phyloP scores from a whole-genome alignment of 306 rosid species.

The Corylus heterophylla region DNA sequence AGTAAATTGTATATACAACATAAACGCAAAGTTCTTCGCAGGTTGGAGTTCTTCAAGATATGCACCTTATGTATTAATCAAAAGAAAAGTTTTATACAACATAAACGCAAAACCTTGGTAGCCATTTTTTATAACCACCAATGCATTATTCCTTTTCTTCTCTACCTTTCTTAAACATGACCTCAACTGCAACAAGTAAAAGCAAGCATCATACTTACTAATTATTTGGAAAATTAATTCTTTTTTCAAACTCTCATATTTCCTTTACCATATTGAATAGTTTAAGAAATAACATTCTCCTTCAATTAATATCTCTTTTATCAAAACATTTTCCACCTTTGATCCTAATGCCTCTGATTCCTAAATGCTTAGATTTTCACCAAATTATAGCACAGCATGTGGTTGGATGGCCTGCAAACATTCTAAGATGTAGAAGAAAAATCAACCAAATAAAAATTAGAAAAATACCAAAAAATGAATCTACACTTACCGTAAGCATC shows the following conservation, averaged over 20 bases:
- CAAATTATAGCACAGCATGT: neutral
- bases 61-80: neutral
- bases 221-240: neutral
- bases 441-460: neutral
- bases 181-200: neutral
- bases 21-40: neutral
- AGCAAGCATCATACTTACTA: neutral
- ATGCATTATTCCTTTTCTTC: neutral
- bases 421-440: constrained; percentile 3
- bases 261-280: neutral
- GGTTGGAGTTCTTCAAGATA: neutral
- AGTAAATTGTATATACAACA: no score
- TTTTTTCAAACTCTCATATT: neutral
- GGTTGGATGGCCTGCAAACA: neutral
- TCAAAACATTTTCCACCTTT: neutral
- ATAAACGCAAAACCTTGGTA: neutral
- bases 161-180: neutral
- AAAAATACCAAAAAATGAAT: neutral
- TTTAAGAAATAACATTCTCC: neutral
- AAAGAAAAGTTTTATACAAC: neutral
- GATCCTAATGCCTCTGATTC: neutral
- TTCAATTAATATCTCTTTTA: neutral
- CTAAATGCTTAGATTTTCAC: neutral
- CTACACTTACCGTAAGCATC: constrained; percentile 30
- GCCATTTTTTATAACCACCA: neutral